Evolutionary conservation across 2,329 filamentous ascomycete species (phyloP).

Genomic region (Beauveria sp.): DNA sequence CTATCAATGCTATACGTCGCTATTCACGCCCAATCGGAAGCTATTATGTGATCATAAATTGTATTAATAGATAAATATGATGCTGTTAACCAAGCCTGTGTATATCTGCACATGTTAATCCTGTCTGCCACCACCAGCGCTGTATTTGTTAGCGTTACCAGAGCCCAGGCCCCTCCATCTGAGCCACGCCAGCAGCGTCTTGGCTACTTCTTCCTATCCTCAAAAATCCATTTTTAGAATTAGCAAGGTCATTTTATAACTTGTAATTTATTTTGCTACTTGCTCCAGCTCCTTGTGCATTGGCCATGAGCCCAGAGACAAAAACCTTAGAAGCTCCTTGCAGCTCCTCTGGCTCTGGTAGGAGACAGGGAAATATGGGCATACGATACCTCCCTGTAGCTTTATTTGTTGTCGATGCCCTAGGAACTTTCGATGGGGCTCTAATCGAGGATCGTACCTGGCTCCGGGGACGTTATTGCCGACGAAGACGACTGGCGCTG

Average conservation of each 20-base stretch:
- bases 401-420: too few species aligned
- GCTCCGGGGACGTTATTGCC: not conserved
- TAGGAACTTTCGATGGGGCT: too few species aligned
- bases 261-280: not conserved
- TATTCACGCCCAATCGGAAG: not conserved
- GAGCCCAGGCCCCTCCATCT: too few species aligned
- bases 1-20: not conserved
- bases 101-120: too few species aligned
- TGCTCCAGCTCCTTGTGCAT: not conserved
- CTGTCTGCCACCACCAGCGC: too few species aligned
- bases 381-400: not conserved
- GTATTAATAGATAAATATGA: too few species aligned
- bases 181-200: too few species aligned
- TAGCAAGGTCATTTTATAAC: too few species aligned
- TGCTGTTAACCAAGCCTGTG: too few species aligned
- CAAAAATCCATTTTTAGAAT: too few species aligned
- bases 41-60: too few species aligned
- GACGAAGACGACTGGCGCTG: not conserved
- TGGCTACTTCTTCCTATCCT: not conserved
- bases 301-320: not conserved
- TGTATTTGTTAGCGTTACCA: too few species aligned
- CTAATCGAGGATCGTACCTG: not conserved
- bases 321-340: not conserved
- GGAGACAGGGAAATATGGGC: not conserved
- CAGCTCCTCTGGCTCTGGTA: not conserved